These are phyloP conservation scores for Fusarium liriodendri DNA, from an alignment of 2,329 filamentous ascomycete species.

Conservation along the genomic window DNA sequence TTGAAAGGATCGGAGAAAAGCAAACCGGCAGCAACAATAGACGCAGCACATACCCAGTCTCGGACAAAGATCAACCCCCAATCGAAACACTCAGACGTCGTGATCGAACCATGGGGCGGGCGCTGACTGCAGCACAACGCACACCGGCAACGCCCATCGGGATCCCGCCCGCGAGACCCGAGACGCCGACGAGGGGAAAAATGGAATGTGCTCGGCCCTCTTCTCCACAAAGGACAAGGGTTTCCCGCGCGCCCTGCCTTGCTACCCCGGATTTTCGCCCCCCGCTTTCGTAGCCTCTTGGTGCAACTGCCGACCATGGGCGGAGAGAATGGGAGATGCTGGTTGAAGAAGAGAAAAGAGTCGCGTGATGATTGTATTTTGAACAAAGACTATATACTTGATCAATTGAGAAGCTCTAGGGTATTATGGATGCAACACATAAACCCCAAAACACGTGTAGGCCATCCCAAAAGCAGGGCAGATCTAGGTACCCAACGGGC, in stretches of 20 bases:
- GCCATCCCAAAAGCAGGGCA: neutral
- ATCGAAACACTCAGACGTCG: slow-evolving; percentile 30
- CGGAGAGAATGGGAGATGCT: slow-evolving; percentile 1
- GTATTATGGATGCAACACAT: neutral
- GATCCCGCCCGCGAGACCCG: slow-evolving; percentile 9
- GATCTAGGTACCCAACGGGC: neutral
- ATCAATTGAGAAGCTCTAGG: neutral
- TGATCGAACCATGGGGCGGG: slow-evolving; percentile 28
- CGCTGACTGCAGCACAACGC: neutral
- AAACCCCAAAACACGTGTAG: neutral
- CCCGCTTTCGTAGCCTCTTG: slow-evolving; percentile 25
- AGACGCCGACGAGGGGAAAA: neutral
- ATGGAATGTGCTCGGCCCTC: slow-evolving; percentile 7
- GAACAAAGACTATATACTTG: neutral
- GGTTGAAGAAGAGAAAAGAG: slow-evolving; percentile 2
- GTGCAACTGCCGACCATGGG: slow-evolving; percentile 35
- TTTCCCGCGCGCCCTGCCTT: slow-evolving; percentile 31
- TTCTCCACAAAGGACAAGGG: slow-evolving; percentile 38
- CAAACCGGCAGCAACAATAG: neutral
- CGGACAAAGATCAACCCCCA: neutral
- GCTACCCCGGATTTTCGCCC: slow-evolving; percentile 46
- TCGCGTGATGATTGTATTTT: slow-evolving; percentile 13
- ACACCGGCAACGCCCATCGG: slow-evolving; percentile 1
- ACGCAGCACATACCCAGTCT: neutral
- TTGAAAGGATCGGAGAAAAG: neutral